A percentile compares a stretch with the other conserved stretches of the same genome.
These are phyloP conservation scores for Calonectria pteridis DNA, from an alignment of 2,329 filamentous ascomycete genomes.

Conservation along the genomic window DNA sequence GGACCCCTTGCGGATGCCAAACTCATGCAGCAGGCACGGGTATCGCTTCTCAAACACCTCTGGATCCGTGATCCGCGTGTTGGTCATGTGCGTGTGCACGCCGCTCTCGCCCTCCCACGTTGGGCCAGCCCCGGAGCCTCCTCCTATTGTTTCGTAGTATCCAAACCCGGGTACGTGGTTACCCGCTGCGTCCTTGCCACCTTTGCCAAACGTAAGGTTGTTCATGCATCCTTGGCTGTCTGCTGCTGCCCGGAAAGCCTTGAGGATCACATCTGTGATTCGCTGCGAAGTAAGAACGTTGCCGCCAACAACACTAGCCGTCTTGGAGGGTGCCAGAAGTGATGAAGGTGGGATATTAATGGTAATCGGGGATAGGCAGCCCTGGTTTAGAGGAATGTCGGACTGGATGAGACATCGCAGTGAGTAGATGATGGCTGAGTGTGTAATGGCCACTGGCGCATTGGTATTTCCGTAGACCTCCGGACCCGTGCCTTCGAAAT, in stretches of 20 bases:
- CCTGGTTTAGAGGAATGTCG: constrained; percentile 89
- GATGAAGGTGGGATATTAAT: constrained; percentile 79
- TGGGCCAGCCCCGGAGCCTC: constrained; percentile 79
- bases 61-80: constrained; percentile 84
- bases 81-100: constrained; percentile 90
- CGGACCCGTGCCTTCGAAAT: constrained; percentile 50
- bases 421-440: constrained; percentile 83
- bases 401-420: constrained; percentile 83
- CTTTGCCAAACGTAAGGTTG: constrained; percentile 85
- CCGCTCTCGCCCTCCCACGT: constrained; percentile 80
- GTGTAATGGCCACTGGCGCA: constrained; percentile 49
- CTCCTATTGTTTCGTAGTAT: constrained; percentile 89
- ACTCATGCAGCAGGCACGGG: constrained; percentile 75
- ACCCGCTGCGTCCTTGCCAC: constrained; percentile 73
- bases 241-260: constrained; percentile 81
- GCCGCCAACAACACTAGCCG: constrained; percentile 84
- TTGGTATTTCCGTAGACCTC: constrained; percentile 51
- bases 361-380: constrained; percentile 81
- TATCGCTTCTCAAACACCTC: constrained; percentile 85
- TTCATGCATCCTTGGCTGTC: constrained; percentile 85
- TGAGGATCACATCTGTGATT: constrained; percentile 60
- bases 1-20: constrained; percentile 72
- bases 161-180: constrained; percentile 73
- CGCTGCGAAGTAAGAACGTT: constrained; percentile 70
- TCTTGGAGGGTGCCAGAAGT: constrained; percentile 80